Evolutionary conservation across 2,329 filamentous ascomycete species (phyloP), one percentile per base, ranked within the genome.

Genomic region (Paracoccidioides lutzii): DNA sequence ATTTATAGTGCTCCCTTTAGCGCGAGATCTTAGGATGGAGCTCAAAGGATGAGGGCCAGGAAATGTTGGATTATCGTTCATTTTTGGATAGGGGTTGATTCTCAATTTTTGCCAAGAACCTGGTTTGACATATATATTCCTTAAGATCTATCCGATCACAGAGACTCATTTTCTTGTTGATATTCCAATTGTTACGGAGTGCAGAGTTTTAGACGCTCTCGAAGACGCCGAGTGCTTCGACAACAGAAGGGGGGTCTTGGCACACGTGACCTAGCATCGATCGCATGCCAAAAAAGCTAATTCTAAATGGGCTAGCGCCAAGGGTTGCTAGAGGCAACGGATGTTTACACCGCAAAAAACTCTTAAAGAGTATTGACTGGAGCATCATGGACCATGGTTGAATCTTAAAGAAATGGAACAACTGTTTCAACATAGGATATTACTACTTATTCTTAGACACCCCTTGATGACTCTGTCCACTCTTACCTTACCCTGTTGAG

Each of bases 241-340:
- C 22, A 22, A 22, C 22, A 22, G 22, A 22, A 22, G 22, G 22
- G 22, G 22, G 2, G 22, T 2, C 22, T 22, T 35, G 30, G 28
- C 32, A 33, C 30, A 14, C 30, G 32, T 14, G 30, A 32, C 30
- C 30, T n/a, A 32, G 33, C n/a, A 33, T n/a, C 12, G 5, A n/a
- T 37, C 22, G 22, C 22, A 22, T 22, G 22, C 22, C 22, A 22
- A 22, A 22, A 58, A 53, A 7, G 0, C 55, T 56, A 52, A 52
- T 41, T 9, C 22, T 51, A 22, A 38, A 51, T 22, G 22, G 14
- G 12, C 37, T 44, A 60, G 55, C 43, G 54, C 22, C 57, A 57
- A 56, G 52, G 57, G 60, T 62, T 62, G 60, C 60, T 58, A 57
- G 53, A n/a, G 56, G 58, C 60, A 56, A 62, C 60, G 30, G 42